These are phyloP conservation scores for Coix lacrymajobi DNA, from an alignment of 176 grass and related monocot species.

Conservation along the genomic window DNA sequence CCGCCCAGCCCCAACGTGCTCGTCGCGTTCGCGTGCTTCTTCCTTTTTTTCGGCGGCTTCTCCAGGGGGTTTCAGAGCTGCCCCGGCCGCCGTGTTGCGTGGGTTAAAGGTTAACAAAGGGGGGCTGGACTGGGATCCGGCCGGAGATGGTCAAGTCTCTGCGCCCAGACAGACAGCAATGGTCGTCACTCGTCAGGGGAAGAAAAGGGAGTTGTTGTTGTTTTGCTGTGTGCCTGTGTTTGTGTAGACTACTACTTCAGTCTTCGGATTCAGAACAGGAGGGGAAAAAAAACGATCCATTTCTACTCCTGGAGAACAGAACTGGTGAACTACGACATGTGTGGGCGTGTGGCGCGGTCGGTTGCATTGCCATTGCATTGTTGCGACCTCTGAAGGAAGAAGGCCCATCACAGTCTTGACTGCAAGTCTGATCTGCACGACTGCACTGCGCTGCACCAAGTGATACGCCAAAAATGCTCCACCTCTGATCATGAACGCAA, in stretches of 20 bases:
- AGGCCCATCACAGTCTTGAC: background rate
- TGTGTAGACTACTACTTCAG: background rate
- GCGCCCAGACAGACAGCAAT: background rate
- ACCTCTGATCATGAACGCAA: too few species aligned
- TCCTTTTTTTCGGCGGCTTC: background rate
- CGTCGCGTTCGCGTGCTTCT: background rate
- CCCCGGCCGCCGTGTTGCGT: background rate
- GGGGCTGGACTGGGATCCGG: background rate
- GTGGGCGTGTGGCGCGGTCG: too few species aligned
- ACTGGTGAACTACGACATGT: background rate
- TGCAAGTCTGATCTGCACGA: background rate
- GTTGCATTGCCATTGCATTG: too few species aligned
- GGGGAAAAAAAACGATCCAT: too few species aligned
- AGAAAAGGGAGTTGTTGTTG: too few species aligned
- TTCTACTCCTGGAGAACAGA: background rate
- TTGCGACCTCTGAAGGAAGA: background rate
- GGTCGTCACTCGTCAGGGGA: background rate
- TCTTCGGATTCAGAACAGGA: background rate
- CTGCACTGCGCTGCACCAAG: background rate
- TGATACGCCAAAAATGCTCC: background rate
- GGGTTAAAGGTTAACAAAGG: background rate
- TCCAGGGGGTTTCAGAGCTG: background rate
- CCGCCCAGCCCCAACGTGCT: slow-evolving; percentile 1
- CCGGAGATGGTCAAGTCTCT: background rate
- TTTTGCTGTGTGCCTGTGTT: too few species aligned